Percentiles rank a stretch among this genome's conserved stretches.
Evolutionary conservation across 192 early-diverging fungal genomes (phyloP).

Genomic region (Coemansia sp.): DNA sequence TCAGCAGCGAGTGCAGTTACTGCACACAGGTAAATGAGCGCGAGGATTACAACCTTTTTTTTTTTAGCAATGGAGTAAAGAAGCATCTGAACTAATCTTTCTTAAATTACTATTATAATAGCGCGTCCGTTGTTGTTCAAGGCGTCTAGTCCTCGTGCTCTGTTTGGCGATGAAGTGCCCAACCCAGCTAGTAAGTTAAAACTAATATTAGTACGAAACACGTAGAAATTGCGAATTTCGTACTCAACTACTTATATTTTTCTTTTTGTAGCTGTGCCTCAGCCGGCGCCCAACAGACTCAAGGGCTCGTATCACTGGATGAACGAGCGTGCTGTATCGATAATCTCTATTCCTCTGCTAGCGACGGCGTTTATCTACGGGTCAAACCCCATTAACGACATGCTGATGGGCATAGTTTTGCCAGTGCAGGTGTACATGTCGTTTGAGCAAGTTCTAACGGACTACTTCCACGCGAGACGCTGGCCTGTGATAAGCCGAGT

Average conservation of each 20-base stretch:
- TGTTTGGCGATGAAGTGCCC: slow-evolving; percentile 51
- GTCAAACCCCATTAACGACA: slow-evolving; percentile 85
- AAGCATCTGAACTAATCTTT: too few relatives aligned
- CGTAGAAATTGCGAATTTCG: neutral
- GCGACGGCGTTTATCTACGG: slow-evolving; percentile 76
- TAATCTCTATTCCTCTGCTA: slow-evolving; percentile 74
- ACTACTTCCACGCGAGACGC: slow-evolving; percentile 80
- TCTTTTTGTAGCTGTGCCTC: slow-evolving; percentile 41
- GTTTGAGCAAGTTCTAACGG: slow-evolving; percentile 68
- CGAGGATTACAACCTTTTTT: neutral
- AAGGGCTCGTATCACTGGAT: slow-evolving; percentile 97
- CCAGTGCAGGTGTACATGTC: slow-evolving; percentile 92
- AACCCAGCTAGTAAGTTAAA: slow-evolving; percentile 32
- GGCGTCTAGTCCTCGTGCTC: slow-evolving; percentile 16
- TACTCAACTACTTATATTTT: neutral
- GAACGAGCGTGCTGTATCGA: slow-evolving; percentile 82
- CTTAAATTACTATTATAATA: slow-evolving; percentile 5
- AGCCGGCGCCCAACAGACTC: slow-evolving; percentile 59
- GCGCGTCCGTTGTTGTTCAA: slow-evolving; percentile 31
- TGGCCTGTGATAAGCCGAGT: slow-evolving; percentile 62
- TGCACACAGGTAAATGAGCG: too few relatives aligned
- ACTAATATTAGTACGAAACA: neutral
- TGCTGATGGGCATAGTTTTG: slow-evolving; percentile 84
- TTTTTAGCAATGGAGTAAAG: too few relatives aligned
- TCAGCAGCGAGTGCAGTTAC: too few relatives aligned